phyloP scores from a whole-genome alignment of 805 yeast genomes.

The Wickerhamiella kurtzmanii region DNA sequence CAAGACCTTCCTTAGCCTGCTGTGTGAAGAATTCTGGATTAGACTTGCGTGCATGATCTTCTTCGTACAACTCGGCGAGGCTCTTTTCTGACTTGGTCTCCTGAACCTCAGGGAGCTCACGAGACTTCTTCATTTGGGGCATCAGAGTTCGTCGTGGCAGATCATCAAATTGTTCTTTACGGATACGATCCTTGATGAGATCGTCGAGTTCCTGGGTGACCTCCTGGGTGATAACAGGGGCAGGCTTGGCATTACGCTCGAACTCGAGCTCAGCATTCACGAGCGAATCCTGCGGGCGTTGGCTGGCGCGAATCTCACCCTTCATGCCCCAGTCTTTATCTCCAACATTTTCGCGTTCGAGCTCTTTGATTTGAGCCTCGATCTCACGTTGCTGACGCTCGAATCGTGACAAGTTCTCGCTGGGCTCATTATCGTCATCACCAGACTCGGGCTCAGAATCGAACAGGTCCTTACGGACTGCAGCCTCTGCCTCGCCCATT shows the following conservation, averaged over 20 bases:
- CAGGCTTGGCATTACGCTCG: constrained; percentile 89
- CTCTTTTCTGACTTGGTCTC: constrained; percentile 79
- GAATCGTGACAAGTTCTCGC: constrained; percentile 48
- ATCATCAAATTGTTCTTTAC: constrained; percentile 67
- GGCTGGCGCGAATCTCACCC: constrained; percentile 77
- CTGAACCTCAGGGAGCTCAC: constrained; percentile 46
- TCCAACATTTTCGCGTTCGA: constrained; percentile 80
- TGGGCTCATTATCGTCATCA: constrained; percentile 42
- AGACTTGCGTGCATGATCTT: constrained; percentile 40
- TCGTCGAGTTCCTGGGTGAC: constrained; percentile 80
- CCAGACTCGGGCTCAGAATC: constrained; percentile 39
- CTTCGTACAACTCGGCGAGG: constrained; percentile 84
- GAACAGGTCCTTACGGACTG: constrained; percentile 27
- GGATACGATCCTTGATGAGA: constrained; percentile 69
- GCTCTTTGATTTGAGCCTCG: constrained; percentile 58
- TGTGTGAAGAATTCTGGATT: constrained; percentile 32
- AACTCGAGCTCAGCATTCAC: constrained; percentile 67
- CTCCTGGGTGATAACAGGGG: constrained; percentile 85
- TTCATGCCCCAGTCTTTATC: constrained; percentile 88
- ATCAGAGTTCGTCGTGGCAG: constrained; percentile 47
- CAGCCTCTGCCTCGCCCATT: constrained; percentile 16
- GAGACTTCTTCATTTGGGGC: constrained; percentile 22
- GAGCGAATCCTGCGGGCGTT: constrained; percentile 74
- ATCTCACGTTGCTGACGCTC: constrained; percentile 72
- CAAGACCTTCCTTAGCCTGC: constrained; percentile 48